Evolutionary conservation across 257 asterid species (phyloP), one percentile per base, ranked within the genome.

Genomic region (Linaria vulgaris): DNA sequence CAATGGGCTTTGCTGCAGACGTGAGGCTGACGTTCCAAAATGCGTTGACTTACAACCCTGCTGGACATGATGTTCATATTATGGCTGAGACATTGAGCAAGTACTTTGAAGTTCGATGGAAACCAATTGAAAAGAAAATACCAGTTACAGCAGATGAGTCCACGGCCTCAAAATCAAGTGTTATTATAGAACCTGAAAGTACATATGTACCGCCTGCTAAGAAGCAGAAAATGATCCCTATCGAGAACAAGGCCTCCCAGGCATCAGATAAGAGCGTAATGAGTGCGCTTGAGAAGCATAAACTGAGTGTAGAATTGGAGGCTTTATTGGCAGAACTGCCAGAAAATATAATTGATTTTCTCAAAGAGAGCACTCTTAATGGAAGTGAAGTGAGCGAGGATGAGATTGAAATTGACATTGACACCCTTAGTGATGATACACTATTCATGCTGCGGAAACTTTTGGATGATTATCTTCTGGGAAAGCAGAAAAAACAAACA

Each of bases 351-450:
- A 67, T 92, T 50, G 86, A 77, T 47, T 92, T 88, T 72, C 56
- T 88, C 77, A 85, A 79, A 66, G 82, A 75, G 74, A 78, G 78
- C 74, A 68, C 87, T 69, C 54, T 68, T 25, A 78, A 70, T 63
- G 61, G 81, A 62, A 72, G 74, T 72, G 81, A 86, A 75, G 83
- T 70, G 21, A 70, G 69, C 22, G 97, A 88, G 61, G 95, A 87
- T 53, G 96, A 88, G 85, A 88, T 92, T 58, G 98, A 92, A 78
- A 81, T 92, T 56, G 97, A 90, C 70, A 72, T 90, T 69, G 96
- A 85, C n/a, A 70, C 83, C 9, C 79, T 88, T 10, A 57, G 79
- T 48, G 91, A 85, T 61, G 96, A 83, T 43, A 80, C 82, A 37
- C 72, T 92, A 54, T 86, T 83, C 51, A 77, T 71, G 3, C 47